phyloP scores from a whole-genome alignment of 2,329 filamentous ascomycete species.

The Penicillium sp. region DNA sequence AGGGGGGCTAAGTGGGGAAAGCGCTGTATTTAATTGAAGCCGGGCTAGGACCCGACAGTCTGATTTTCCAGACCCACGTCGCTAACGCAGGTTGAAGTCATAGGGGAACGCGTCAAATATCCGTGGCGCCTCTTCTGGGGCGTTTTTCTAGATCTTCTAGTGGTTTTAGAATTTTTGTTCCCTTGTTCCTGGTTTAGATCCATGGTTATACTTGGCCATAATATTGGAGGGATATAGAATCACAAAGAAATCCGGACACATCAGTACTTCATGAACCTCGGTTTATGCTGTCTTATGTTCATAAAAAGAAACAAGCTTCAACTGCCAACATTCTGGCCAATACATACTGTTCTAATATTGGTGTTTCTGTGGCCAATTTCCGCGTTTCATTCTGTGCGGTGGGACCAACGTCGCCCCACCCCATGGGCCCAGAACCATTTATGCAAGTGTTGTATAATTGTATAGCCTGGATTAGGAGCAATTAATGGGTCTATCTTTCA shows the following conservation, averaged over 20 bases:
- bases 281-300: background rate
- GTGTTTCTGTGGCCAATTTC: background rate
- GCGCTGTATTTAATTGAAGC: background rate
- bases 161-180: background rate
- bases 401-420: background rate
- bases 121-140: background rate
- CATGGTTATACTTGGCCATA: background rate
- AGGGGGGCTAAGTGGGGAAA: background rate
- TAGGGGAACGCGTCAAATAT: conserved; percentile 10
- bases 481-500: background rate
- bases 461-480: background rate
- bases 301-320: background rate
- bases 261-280: background rate
- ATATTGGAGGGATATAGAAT: background rate
- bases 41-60: background rate
- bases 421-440: background rate
- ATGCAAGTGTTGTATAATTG: background rate
- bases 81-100: conserved; percentile 22
- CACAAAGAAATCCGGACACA: background rate
- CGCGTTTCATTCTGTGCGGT: background rate
- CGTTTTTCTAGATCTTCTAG: background rate
- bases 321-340: background rate
- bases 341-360: background rate
- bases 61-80: conserved; percentile 17
- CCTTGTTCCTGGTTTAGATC: background rate